These are phyloP conservation scores for Calonectria pteridis DNA, from an alignment of 2,329 filamentous ascomycete species.

Conservation along the genomic window DNA sequence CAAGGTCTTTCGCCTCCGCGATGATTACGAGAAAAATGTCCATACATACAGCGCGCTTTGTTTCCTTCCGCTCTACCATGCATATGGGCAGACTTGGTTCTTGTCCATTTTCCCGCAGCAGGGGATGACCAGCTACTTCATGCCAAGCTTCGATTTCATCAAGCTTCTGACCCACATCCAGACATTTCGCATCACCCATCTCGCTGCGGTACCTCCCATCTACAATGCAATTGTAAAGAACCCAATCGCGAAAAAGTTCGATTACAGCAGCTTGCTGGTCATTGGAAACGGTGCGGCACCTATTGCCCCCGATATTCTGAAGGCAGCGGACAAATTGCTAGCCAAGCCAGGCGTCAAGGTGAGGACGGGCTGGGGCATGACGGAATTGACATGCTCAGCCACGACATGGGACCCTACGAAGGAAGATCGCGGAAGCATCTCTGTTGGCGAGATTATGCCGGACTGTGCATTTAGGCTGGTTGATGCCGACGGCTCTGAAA, in stretches of 20 bases:
- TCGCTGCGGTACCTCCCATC: slow-evolving; percentile 80
- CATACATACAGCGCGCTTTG: slow-evolving; percentile 62
- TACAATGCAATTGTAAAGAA: slow-evolving; percentile 79
- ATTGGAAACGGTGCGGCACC: slow-evolving; percentile 79
- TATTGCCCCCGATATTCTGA: slow-evolving; percentile 62
- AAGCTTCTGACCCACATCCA: slow-evolving; percentile 77
- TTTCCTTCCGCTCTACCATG: slow-evolving; percentile 83
- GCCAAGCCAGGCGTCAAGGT: slow-evolving; percentile 48
- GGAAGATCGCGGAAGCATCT: background rate
- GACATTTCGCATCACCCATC: slow-evolving; percentile 74
- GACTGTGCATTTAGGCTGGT: slow-evolving; percentile 71
- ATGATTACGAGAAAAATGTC: slow-evolving; percentile 57
- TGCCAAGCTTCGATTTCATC: slow-evolving; percentile 81
- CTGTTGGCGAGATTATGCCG: slow-evolving; percentile 51
- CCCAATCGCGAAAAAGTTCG: slow-evolving; percentile 73
- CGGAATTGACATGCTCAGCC: slow-evolving; percentile 80
- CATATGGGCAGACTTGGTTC: slow-evolving; percentile 78
- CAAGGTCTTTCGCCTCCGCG: slow-evolving; percentile 21
- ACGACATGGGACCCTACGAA: slow-evolving; percentile 78
- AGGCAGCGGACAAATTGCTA: slow-evolving; percentile 65
- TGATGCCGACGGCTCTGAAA: slow-evolving; percentile 64
- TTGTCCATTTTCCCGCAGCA: slow-evolving; percentile 68
- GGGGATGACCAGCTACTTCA: slow-evolving; percentile 77
- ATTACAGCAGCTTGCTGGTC: slow-evolving; percentile 73
- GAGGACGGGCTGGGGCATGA: slow-evolving; percentile 89